These are phyloP conservation scores for Prillingera fragicola DNA, from an alignment of 1,284 basidiomycete genomes.

Conservation along the genomic window DNA sequence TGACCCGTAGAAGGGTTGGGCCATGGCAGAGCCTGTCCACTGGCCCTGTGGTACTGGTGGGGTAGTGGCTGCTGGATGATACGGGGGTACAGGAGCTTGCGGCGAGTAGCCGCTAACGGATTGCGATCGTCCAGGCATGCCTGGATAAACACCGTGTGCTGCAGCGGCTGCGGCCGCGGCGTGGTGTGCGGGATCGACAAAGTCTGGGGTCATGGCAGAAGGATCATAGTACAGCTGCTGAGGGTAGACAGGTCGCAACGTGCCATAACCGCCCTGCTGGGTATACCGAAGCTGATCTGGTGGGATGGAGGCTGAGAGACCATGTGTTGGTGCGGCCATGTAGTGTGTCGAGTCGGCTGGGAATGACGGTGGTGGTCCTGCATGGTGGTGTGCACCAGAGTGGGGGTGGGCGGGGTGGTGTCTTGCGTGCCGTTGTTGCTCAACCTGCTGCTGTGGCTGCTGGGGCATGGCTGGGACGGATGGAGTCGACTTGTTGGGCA, in stretches of 20 bases:
- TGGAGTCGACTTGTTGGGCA: background rate
- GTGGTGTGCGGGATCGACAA: constrained; percentile 5
- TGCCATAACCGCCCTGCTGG: constrained; percentile 5
- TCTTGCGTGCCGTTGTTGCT: background rate
- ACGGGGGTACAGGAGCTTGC: constrained; percentile 4
- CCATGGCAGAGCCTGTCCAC: constrained; percentile 6
- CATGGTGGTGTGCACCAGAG: background rate
- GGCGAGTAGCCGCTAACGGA: constrained; percentile 6
- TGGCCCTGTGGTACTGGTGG: constrained; percentile 9
- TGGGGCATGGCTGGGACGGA: background rate
- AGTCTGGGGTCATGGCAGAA: constrained; percentile 6
- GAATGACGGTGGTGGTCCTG: background rate
- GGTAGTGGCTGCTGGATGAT: constrained; percentile 10
- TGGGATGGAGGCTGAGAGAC: background rate
- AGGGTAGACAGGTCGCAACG: constrained; percentile 10
- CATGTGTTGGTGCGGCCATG: constrained; percentile 5
- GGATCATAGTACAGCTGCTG: constrained; percentile 17
- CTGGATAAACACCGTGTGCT: constrained; percentile 3
- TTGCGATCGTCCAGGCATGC: constrained; percentile 3
- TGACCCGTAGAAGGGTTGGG: constrained; percentile 9
- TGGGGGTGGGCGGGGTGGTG: background rate
- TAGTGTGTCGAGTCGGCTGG: constrained; percentile 13
- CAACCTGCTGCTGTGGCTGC: background rate
- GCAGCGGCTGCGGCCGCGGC: constrained; percentile 1
- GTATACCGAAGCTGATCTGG: constrained; percentile 13